These are phyloP conservation scores for Cylindrodendrum hubeiense DNA, from an alignment of 2,329 filamentous ascomycete genomes.

Conservation along the genomic window DNA sequence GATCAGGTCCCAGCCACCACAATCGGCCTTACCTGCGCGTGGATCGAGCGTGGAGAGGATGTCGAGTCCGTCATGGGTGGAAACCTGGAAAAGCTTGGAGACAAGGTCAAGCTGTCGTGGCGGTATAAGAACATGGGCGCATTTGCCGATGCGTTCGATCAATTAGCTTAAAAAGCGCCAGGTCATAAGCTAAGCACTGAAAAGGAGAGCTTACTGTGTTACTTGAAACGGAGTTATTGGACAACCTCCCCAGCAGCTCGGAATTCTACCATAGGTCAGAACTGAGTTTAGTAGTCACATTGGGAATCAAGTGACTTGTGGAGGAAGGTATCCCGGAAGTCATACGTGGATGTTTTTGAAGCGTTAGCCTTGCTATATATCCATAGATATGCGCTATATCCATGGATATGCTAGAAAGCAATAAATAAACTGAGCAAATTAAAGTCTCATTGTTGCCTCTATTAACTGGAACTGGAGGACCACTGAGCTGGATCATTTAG, in stretches of 20 bases:
- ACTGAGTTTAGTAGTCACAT: not conserved
- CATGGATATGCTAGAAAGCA: not conserved
- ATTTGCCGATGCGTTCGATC: slow-evolving; percentile 15
- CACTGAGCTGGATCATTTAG: not conserved
- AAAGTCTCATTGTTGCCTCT: not conserved
- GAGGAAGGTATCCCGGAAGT: not conserved
- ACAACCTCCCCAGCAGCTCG: not conserved
- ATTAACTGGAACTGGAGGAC: not conserved
- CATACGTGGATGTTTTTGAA: not conserved
- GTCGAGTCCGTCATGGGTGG: slow-evolving; percentile 32
- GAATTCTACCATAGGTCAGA: not conserved
- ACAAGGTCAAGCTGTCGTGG: slow-evolving; percentile 19
- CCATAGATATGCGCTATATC: not conserved
- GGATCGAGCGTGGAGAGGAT: slow-evolving; percentile 68
- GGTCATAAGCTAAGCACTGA: not conserved
- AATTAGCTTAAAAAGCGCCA: not conserved
- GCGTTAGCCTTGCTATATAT: not conserved
- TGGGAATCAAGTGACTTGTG: not conserved
- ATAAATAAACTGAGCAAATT: not conserved
- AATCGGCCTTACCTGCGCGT: slow-evolving; percentile 70
- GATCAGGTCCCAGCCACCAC: slow-evolving; percentile 75
- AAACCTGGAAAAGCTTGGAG: slow-evolving; percentile 19
- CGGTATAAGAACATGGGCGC: slow-evolving; percentile 20
- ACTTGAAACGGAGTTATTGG: not conserved
- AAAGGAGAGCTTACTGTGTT: not conserved